Conservation (phyloP, 306 rosid species). For the Dryas drummondii region DNA sequence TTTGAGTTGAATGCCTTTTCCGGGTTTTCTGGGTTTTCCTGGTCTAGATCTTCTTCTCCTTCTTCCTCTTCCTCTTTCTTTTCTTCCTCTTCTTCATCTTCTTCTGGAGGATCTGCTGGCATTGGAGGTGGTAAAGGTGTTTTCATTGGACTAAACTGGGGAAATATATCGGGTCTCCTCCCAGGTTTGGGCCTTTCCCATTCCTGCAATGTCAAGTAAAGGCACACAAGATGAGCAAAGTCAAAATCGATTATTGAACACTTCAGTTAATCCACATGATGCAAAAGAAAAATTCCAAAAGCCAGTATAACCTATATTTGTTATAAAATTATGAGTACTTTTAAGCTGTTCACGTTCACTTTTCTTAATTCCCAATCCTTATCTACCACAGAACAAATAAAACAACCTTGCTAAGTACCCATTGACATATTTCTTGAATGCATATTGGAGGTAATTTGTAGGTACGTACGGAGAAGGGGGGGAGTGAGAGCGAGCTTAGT, state of each 20-base stretch:
- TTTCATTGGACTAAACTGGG: conserved; percentile 53
- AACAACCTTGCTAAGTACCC: not conserved
- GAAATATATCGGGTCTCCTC: conserved; percentile 52
- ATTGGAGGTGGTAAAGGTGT: conserved; percentile 52
- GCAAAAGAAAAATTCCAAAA: not conserved
- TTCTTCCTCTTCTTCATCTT: conserved; percentile 55
- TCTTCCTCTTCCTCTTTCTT: conserved; percentile 44
- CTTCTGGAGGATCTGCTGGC: conserved; percentile 60
- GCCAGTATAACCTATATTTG: not conserved
- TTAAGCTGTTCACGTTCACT: not conserved
- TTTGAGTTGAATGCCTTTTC: not conserved
- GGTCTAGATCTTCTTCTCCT: conserved; percentile 35
- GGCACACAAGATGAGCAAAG: not conserved
- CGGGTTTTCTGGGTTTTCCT: conserved; percentile 34
- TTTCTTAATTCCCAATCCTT: not conserved
- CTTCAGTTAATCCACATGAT: not conserved
- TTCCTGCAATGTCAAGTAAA: conserved; percentile 34
- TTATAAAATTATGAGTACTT: not conserved
- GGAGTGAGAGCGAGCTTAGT: no score
- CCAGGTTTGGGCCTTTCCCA: conserved; percentile 56
- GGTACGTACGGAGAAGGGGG: no score
- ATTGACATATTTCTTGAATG: not conserved
- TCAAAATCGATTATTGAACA: no score
- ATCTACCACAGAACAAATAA: not conserved
- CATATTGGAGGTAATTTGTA: no score